Base-by-base conservation (phyloP, 2,329 filamentous ascomycete species). In the Arthroderma uncinatum region DNA sequence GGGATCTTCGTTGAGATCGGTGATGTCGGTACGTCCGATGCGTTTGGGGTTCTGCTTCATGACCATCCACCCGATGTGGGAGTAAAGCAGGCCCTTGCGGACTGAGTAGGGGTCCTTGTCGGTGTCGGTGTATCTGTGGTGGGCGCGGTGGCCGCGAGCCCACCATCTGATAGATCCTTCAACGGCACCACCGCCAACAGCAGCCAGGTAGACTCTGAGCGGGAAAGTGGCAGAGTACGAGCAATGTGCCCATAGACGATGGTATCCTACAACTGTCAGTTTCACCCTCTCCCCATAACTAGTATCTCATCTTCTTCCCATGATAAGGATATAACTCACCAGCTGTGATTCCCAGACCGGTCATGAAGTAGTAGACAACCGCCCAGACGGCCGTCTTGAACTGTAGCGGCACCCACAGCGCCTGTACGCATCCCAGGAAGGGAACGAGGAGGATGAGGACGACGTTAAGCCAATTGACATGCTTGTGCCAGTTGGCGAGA, bases 391-490 rank as follows among this genome's bases (percentile, higher is more conserved):
- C 80, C 2, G 89, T 94, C 73, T 88, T 83, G 62, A 78, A 72
- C 53, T 82, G 78, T 34, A 92, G 75, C 57, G 89, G 88, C 48
- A 89, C 85, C 85, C 86, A 95, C 74, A 87, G 83, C 54, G 89
- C 80, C 56, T 82, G 80, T 64, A 93, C 73, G 68, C 86, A 80
- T 61, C 90, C 90, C 58, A 81, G 77, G 52, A 91, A 61, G 42
- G 91, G 90, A 48, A 95, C 80, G 64, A 86, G 78, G 63, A 94
- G 73, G 70, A 95, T 92, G 70, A 95, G 81, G 61, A 79, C 80
- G 61, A 88, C 84, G 73, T 95, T 95, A 64, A 95, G 80, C 89
- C 90, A 95, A 80, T 95, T 90, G 78, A 95, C 81, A 70, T 95
- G 90, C 76, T 91, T 86, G 76, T 90, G 84, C 87, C 88, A 93